Evolutionary conservation across 352 stramenopile genomes (phyloP).

Genomic region (Phytophthora hybrid): DNA sequence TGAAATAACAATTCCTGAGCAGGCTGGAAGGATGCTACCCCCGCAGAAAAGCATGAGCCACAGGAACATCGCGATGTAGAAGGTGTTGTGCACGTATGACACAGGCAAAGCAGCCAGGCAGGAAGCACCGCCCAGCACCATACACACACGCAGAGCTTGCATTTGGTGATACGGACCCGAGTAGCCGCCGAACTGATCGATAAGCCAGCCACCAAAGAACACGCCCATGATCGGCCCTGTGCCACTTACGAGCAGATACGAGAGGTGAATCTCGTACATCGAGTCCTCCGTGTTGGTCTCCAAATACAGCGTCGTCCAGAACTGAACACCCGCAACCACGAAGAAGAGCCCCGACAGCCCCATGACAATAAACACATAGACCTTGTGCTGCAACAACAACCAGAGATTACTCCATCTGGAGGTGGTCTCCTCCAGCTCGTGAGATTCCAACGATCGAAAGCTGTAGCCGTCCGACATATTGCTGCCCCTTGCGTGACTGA

Average conservation of each 20-base stretch:
- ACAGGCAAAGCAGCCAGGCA: conserved; percentile 69
- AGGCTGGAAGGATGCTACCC: conserved; percentile 72
- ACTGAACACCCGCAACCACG: conserved; percentile 82
- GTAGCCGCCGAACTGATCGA: conserved; percentile 83
- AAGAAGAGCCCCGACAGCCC: conserved; percentile 86
- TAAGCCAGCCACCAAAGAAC: conserved; percentile 89
- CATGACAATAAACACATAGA: conserved; percentile 85
- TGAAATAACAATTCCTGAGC: conserved; percentile 88
- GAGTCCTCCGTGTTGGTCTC: conserved; percentile 84
- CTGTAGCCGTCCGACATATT: conserved; percentile 19
- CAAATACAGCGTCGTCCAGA: conserved; percentile 88
- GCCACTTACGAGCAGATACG: conserved; percentile 80
- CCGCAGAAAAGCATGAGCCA: conserved; percentile 90
- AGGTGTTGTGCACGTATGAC: conserved; percentile 71
- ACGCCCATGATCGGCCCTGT: conserved; percentile 84
- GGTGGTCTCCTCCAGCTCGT: conserved; percentile 23
- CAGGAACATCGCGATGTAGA: conserved; percentile 74
- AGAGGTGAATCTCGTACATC: conserved; percentile 76
- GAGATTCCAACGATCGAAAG: conserved; percentile 27
- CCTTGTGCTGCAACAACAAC: conserved; percentile 62
- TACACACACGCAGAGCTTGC: conserved; percentile 74
- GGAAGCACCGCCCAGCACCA: conserved; percentile 63
- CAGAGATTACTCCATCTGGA: conserved; percentile 61
- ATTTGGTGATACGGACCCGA: conserved; percentile 72
- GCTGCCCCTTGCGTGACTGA: conserved; percentile 25